Evolutionary conservation across 768 basidiomycete species (phyloP), one percentile per base, ranked within the genome.

Genomic region (Mycena indigotica): DNA sequence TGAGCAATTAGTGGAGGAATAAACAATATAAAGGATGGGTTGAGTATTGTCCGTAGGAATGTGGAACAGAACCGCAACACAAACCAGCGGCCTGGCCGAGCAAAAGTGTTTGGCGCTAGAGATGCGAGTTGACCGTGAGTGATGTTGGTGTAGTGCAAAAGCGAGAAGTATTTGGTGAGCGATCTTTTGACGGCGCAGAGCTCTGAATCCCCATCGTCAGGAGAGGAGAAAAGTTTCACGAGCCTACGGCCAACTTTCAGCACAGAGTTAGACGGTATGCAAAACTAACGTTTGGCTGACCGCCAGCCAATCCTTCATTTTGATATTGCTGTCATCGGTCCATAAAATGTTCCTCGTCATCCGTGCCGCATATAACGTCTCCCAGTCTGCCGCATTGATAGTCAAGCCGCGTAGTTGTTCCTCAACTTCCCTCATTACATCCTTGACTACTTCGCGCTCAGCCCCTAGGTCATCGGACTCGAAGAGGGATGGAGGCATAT

Each of bases 311-410:
- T 84, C 71, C 30, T 77, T 69, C 21, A 85, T 68, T 12, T 73
- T 66, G 2, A 89, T 65, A 38, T 72, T 73, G 6, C 73, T 68
- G 38, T 84, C 81, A 38, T 76, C 70, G 5, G 72, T 74, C 80
- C 82, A 88, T 0, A 88, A 69, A 19, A 91, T 73, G 52, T 82
- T 80, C 39, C 81, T 69, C 2, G 86, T 83, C 72, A 83, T 83
- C 53, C 77, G 77, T 0, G 82, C 82, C 12, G 83, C 82, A 63
- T 82, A 80, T 2, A 86, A 66, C 0, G 84, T 82, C 53, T 88
- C 85, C 86, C 88, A 88, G 65, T 89, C 85, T 3, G 78, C 79
- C 0, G 86, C 84, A 63, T 89, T 88, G 38, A 88, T 78, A 0
- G 85, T 86, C 69, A 85, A 71, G 45, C 74, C 73, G 39, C 73